Evolutionary conservation across 208 protist genomes (phyloP), one percentile per base, ranked within the genome.

Genomic region (Borovskyia barvae): DNA sequence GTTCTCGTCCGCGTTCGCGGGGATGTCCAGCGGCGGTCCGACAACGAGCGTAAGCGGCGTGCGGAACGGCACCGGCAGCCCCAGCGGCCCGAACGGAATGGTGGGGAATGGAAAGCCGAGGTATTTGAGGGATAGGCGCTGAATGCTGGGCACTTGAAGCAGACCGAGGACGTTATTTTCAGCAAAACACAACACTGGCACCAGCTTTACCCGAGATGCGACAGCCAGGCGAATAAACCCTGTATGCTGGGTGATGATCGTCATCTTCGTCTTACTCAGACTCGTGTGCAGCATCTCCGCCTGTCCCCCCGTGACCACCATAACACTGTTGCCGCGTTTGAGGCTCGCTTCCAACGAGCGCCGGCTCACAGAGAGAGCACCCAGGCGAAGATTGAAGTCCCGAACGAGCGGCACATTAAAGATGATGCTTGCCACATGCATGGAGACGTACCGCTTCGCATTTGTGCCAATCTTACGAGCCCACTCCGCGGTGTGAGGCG

Each of bases 241-340:
- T 20, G 68, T 67, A 66, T 95, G 90, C 26, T 92, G 79, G 12
- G 84, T 85, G 25, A 93, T 75, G 33, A 93, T 53, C 9, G 63
- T 79, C 73, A 93, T 78, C 19, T 64, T 58, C 32, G 25, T 64
- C 17, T 66, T 9, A 49, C 80, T 86, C 19, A 75, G 28, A 54
- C 54, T 9, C 19, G 84, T 83, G 58, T 77, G 72, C 29, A 91
- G 52, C 82, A 95, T 91, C 76, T 95, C 90, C 1, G 90, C 80
- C 68, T 95, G 90, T 12, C 90, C 90, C 24, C 90, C 90, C 5
- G 80, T 87, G 15, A 95, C 90, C 36, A 95, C 80, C 28, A 93
- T 14, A 4, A 77, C 56, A 50, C 86, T 88, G 69, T 90, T 87
- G 24, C 86, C 90, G 15, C 65, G 63, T 17, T 64, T 33, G 28